A percentile compares a stretch with the other conserved stretches of the same genome.
Evolutionary conservation across 495 filamentous ascomycete species (phyloP).

Genomic region (Aspergillus avenaceus): DNA sequence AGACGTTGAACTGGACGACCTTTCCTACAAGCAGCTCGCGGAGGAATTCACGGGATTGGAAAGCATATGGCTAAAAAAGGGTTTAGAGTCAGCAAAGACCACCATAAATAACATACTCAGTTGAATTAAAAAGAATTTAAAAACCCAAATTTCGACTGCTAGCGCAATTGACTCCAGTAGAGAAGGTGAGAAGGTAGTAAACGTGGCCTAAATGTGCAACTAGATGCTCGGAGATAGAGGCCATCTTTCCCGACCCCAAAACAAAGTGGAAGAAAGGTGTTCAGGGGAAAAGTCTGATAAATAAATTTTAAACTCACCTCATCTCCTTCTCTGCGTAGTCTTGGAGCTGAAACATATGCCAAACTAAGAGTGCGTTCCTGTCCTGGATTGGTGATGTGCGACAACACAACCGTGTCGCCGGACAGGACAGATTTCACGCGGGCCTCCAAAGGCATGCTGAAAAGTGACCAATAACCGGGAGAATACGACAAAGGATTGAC

Average conservation of each 20-base stretch:
- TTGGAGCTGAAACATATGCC: constrained; percentile 85
- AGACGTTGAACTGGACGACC: constrained; percentile 72
- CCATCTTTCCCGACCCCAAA: constrained; percentile 4
- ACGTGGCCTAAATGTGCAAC: background rate
- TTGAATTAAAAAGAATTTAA: background rate
- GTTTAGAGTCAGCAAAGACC: constrained; percentile 3
- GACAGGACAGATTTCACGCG: constrained; percentile 92
- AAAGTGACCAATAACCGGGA: constrained; percentile 13
- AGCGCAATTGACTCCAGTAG: no score
- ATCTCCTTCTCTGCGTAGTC: constrained; percentile 82
- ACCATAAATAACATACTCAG: background rate
- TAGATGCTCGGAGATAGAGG: constrained; percentile 1
- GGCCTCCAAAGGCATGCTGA: constrained; percentile 54
- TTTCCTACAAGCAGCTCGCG: constrained; percentile 82
- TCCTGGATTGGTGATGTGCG: constrained; percentile 66
- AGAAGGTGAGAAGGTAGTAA: background rate
- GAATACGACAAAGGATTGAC: constrained; percentile 10
- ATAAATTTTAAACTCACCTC: constrained; percentile 53
- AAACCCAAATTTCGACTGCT: no score
- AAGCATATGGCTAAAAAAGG: constrained; percentile 62
- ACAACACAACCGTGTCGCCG: constrained; percentile 84
- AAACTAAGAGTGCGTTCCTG: constrained; percentile 82
- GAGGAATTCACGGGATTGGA: constrained; percentile 89
- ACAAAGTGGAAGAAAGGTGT: background rate
- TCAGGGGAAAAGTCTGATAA: constrained; percentile 5